phyloP scores from a whole-genome alignment of 768 basidiomycete species.

The Rhodotorula diobovata region DNA sequence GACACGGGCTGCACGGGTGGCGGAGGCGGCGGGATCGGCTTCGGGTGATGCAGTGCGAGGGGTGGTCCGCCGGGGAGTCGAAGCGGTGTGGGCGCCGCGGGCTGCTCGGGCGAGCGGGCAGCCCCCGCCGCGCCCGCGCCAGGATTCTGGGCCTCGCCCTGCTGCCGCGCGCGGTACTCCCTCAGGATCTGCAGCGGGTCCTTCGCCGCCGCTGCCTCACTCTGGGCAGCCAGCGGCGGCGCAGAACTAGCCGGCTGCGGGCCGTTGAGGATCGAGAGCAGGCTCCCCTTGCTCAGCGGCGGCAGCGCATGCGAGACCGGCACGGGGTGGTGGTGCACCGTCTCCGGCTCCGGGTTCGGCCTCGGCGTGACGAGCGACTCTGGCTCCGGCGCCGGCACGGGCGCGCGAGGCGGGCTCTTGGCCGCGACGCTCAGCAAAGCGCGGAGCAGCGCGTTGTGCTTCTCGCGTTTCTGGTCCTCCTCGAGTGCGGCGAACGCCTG shows the following conservation, averaged over 20 bases:
- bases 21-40: not conserved
- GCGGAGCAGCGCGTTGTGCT: conserved; percentile 27
- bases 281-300: not conserved
- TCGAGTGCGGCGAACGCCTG: conserved; percentile 4
- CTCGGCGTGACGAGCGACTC: too few species aligned
- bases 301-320: not conserved
- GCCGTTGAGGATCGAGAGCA: not conserved
- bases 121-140: too few species aligned
- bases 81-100: too few species aligned
- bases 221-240: not conserved
- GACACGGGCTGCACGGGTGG: not conserved
- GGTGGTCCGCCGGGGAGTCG: not conserved
- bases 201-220: not conserved
- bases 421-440: conserved; percentile 23
- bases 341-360: not conserved
- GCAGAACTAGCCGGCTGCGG: not conserved
- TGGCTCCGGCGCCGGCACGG: not conserved
- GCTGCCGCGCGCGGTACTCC: not conserved
- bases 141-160: too few species aligned
- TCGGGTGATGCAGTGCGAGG: not conserved
- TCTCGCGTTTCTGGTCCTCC: conserved; percentile 30
- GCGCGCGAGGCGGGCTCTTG: conserved; percentile 6
- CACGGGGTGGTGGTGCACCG: too few species aligned
- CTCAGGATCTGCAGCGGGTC: not conserved
- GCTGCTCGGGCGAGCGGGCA: too few species aligned